A percentile compares a stretch with the other conserved stretches of the same genome.
Conservation (phyloP, 2,329 filamentous ascomycete species). For the Teratosphaeria destructans region DNA sequence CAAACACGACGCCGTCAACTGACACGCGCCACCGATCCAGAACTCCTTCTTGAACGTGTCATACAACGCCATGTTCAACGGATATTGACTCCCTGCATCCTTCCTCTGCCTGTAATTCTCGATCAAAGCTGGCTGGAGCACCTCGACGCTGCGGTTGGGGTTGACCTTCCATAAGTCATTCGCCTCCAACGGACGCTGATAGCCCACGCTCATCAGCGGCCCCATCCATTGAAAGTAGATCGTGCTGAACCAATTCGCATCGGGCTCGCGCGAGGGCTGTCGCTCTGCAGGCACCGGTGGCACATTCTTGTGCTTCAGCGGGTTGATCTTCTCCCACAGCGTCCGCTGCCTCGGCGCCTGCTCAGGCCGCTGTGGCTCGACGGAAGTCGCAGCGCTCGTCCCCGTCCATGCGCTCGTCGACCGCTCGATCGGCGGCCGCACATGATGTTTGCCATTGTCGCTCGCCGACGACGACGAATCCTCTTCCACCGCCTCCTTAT, state of each 20-base stretch:
- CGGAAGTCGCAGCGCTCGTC: slow-evolving; percentile 20
- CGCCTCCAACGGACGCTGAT: slow-evolving; percentile 69
- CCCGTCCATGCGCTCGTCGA: slow-evolving; percentile 25
- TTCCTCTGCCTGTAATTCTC: slow-evolving; percentile 59
- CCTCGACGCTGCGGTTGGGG: slow-evolving; percentile 61
- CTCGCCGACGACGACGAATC: not conserved
- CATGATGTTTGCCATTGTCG: not conserved
- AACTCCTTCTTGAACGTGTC: slow-evolving; percentile 82
- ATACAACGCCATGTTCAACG: slow-evolving; percentile 69
- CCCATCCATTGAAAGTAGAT: slow-evolving; percentile 86
- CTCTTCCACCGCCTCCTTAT: slow-evolving; percentile 18
- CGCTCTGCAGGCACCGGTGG: slow-evolving; percentile 48
- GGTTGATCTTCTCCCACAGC: slow-evolving; percentile 50
- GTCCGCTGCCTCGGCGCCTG: slow-evolving; percentile 35
- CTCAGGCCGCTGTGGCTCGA: slow-evolving; percentile 10
- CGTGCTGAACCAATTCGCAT: slow-evolving; percentile 61
- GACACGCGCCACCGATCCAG: slow-evolving; percentile 68
- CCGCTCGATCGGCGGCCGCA: slow-evolving; percentile 8
- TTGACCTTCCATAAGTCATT: slow-evolving; percentile 88
- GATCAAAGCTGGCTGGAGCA: slow-evolving; percentile 56
- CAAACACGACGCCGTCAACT: slow-evolving; percentile 57
- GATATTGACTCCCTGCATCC: slow-evolving; percentile 53
- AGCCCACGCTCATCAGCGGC: slow-evolving; percentile 75
- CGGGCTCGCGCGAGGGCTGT: slow-evolving; percentile 55
- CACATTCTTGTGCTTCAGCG: slow-evolving; percentile 37